Base-by-base conservation (phyloP, 108 stramenopile genomes). In the Nitzschia sp. region DNA sequence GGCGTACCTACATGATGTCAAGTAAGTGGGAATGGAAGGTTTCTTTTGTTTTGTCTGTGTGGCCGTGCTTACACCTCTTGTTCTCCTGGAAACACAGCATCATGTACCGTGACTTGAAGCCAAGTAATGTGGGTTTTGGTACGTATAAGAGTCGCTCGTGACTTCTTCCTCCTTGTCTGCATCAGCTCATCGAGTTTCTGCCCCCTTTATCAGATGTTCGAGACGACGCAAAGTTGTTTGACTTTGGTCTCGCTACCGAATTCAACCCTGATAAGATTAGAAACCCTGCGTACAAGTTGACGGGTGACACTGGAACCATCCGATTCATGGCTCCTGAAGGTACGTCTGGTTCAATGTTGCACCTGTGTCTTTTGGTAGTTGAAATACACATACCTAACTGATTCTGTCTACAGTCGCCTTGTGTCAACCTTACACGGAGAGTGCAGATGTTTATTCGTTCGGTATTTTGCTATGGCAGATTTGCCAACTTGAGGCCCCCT, bases 391-490 rank as follows among this genome's bases (percentile, higher is more conserved):
- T 34, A 5, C 5, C 29, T 34, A 1, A 34, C 29, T 50, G 6
- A 3, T 55, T 55, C 21, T 55, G 3, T 3, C 39, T 22, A 84
- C 88, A 67, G 86, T 91, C 7, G 86, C 86, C 8, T 54, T 72
- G 58, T 77, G 73, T 62, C 38, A 81, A 48, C 85, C 88, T 8
- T 94, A 94, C 76, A 87, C 88, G 74, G 83, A 87, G 48, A 75
- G 69, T 10, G 86, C 84, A 14, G 93, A 94, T 77, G 88, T 89
- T 10, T 94, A 94, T 69, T 88, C 86, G 17, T 86, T 90, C 53
- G 77, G 82, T 9, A 86, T 94, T 41, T 64, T 94, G 48, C 67
- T 89, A 44, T 90, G 85, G 83, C 85, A 91, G 64, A 83, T 91
- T 7, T 76, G 75, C 17, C 48, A 76, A 11, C 61, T 86, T 66